Conservation (phyloP, 805 yeast species). For the Zygoascus flipseniorum region DNA sequence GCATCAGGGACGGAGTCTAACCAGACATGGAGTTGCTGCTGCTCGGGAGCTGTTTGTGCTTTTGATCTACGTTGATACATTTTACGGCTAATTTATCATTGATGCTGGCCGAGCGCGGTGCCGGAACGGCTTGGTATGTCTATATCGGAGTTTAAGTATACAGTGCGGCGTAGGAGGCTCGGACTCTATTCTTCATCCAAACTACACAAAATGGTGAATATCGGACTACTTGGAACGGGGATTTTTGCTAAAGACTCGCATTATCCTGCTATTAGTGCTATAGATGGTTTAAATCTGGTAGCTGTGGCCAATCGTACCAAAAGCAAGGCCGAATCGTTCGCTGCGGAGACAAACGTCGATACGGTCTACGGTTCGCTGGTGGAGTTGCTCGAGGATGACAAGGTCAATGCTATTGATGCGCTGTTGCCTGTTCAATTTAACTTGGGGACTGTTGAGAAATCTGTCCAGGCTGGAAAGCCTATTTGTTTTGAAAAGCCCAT, state of each 20-base stretch:
- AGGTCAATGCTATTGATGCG: conserved; percentile 72
- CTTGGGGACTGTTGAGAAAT: conserved; percentile 56
- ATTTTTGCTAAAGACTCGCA: conserved; percentile 83
- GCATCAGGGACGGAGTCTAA: conserved; percentile 44
- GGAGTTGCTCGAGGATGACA: conserved; percentile 54
- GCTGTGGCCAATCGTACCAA: conserved; percentile 81
- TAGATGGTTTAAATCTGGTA: conserved; percentile 44
- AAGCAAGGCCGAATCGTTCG: conserved; percentile 75
- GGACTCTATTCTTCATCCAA: too few relatives aligned
- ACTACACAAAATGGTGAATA: background rate
- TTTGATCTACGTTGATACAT: conserved; percentile 7
- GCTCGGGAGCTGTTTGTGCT: conserved; percentile 1
- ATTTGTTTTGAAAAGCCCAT: conserved; percentile 84
- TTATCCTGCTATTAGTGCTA: conserved; percentile 53
- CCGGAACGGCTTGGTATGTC: too few relatives aligned
- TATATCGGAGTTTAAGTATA: too few relatives aligned
- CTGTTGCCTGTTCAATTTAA: conserved; percentile 84
- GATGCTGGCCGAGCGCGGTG: too few relatives aligned
- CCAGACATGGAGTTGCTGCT: conserved; percentile 33
- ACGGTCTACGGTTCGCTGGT: conserved; percentile 42
- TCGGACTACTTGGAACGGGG: background rate
- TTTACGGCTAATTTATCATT: background rate
- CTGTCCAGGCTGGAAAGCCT: conserved; percentile 69
- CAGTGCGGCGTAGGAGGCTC: too few relatives aligned
- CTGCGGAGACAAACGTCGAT: conserved; percentile 46